Percentiles rank a stretch among this genome's conserved stretches.
These are phyloP conservation scores for Amylostereum areolatum DNA, from an alignment of 1,284 basidiomycete species.

Conservation along the genomic window DNA sequence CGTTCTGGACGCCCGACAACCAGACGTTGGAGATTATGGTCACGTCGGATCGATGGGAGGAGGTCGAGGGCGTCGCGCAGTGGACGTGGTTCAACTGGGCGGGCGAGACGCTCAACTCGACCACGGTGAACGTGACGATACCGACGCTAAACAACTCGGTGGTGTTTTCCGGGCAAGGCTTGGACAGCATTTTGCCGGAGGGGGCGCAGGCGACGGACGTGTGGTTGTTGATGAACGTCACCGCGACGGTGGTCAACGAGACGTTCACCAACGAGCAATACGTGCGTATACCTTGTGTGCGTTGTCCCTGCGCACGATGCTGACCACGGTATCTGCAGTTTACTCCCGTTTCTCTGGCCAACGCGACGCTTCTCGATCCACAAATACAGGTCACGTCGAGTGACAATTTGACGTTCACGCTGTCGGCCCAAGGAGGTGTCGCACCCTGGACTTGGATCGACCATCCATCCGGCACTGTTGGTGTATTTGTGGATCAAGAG, in stretches of 20 bases:
- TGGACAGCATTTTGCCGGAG: slow-evolving; percentile 38
- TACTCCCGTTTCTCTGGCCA: slow-evolving; percentile 43
- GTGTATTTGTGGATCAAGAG: slow-evolving; percentile 41
- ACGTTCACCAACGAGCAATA: slow-evolving; percentile 48
- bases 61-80: slow-evolving; percentile 40
- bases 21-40: slow-evolving; percentile 44
- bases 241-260: slow-evolving; percentile 36
- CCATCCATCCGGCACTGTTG: slow-evolving; percentile 47
- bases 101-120: slow-evolving; percentile 36
- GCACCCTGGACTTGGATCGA: slow-evolving; percentile 56
- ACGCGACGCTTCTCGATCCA: slow-evolving; percentile 41
- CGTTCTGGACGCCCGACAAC: slow-evolving; percentile 47
- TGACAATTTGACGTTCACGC: slow-evolving; percentile 38
- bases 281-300: slow-evolving; percentile 25
- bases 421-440: slow-evolving; percentile 48
- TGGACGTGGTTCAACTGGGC: slow-evolving; percentile 57
- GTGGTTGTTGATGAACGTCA: slow-evolving; percentile 47
- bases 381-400: slow-evolving; percentile 30
- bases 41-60: slow-evolving; percentile 46
- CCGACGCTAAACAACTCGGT: slow-evolving; percentile 47
- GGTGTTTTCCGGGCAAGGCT: slow-evolving; percentile 32
- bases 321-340: slow-evolving; percentile 33
- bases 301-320: neutral
- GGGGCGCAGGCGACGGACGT: slow-evolving; percentile 37
- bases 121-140: slow-evolving; percentile 33